A percentile compares a stretch with the other conserved stretches of the same genome.
Evolutionary conservation across 371 early-diverging fungal species (phyloP).

Genomic region (Mucor circinelloides): DNA sequence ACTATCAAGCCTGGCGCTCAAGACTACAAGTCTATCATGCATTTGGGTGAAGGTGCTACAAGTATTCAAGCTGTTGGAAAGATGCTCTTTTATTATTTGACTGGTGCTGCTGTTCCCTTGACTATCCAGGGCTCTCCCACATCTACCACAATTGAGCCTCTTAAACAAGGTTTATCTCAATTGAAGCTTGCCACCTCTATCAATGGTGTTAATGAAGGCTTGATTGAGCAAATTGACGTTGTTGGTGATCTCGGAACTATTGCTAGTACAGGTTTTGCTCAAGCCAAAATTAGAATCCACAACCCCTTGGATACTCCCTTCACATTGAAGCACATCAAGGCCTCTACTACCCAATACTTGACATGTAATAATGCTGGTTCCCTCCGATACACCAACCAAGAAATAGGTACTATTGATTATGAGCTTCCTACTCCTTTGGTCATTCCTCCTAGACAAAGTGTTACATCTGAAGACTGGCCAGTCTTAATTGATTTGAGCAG

Average conservation of each 20-base stretch:
- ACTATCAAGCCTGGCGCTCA: conserved; percentile 55
- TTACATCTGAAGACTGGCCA: conserved; percentile 11
- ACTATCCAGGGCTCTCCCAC: conserved; percentile 38
- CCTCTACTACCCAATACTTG: conserved; percentile 11
- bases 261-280: conserved; percentile 4
- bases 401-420: conserved; percentile 26
- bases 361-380: background rate
- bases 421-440: conserved; percentile 19
- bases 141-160: conserved; percentile 45
- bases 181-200: conserved; percentile 42
- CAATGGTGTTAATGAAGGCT: conserved; percentile 32
- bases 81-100: conserved; percentile 40
- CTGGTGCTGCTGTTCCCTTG: conserved; percentile 46
- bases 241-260: background rate
- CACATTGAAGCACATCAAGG: conserved; percentile 35
- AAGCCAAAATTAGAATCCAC: conserved; percentile 37
- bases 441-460: conserved; percentile 16
- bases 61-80: conserved; percentile 25
- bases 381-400: background rate
- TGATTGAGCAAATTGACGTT: conserved; percentile 34
- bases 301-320: conserved; percentile 51
- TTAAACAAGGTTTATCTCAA: conserved; percentile 47
- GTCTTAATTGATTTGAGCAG: background rate
- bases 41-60: conserved; percentile 30
- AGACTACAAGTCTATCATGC: conserved; percentile 38